phyloP scores from a whole-genome alignment of 164 flowering plant species.

The Annona squamosa region DNA sequence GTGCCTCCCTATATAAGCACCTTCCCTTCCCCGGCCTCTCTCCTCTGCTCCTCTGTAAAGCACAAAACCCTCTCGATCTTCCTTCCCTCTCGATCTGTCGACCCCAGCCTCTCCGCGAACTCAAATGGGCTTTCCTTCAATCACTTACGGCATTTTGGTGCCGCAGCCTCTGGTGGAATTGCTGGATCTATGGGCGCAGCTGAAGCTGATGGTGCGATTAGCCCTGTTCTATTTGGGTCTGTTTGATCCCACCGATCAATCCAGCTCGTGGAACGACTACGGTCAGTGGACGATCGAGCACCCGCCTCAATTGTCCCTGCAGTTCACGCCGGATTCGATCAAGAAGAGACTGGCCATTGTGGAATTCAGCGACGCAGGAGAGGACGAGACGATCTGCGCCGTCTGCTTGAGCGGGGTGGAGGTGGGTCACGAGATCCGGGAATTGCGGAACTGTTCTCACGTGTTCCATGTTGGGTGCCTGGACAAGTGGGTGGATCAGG shows the following conservation, averaged over 20 bases:
- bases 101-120: not conserved
- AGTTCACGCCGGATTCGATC: not conserved
- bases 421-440: slow-evolving; percentile 19
- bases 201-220: slow-evolving; percentile 9
- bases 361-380: not conserved
- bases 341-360: slow-evolving; percentile 10
- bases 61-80: not conserved
- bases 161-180: slow-evolving; percentile 4
- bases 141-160: slow-evolving; percentile 4
- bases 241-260: slow-evolving; percentile 8
- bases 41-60: too few species aligned
- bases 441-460: slow-evolving; percentile 27
- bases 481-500: slow-evolving; percentile 32
- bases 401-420: slow-evolving; percentile 24
- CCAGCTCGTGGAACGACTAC: not conserved
- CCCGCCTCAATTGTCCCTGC: not conserved
- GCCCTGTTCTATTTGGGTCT: slow-evolving; percentile 9
- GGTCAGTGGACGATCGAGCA: not conserved
- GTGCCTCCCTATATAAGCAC: not conserved
- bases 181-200: not conserved
- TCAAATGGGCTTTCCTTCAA: slow-evolving; percentile 10
- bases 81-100: not conserved
- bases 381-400: slow-evolving; percentile 14
- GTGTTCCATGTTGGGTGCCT: slow-evolving; percentile 32
- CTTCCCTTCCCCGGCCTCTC: not conserved